Base-by-base conservation (phyloP, 768 basidiomycete species). In the Tricholoma hemisulphureum region DNA sequence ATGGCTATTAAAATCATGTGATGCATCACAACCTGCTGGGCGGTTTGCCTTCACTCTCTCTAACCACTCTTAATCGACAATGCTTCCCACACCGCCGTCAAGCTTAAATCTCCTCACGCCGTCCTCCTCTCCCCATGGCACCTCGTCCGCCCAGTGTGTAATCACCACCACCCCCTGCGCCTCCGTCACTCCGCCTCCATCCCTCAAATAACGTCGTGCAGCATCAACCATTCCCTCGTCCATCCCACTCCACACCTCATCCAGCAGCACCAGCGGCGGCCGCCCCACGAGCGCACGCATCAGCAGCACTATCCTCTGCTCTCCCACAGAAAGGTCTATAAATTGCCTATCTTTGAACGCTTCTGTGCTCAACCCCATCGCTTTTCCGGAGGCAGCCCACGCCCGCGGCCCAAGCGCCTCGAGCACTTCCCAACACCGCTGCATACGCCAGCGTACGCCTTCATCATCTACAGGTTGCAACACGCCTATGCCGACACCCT, bases 201-300 rank as follows among this genome's bases (percentile, higher is more conserved):
- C 78, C 18, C 87, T 76, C 43, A 99, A 67, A 65, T 92, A 91
- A 39, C 61, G 63, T 61, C 82, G 76, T 39, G 86, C 90, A 34
- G 82, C 81, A 16, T 70, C 70, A 28, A 95, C 84, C 85, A 93
- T 91, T 5, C 70, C 73, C 43, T 84, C 86, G 61, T 91, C 91
- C 92, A 98, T 95, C 23, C 95, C 95, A 21, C 90, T 87, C 84
- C 92, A 95, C 8, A 88, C 91, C 69, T 99, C 96, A 66, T 99
- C 96, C 37, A 98, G 73, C 9, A 98, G 76, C 6, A 98, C 77
- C 31, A 99, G 68, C 55, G 80, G 82, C 3, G 91, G 89, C 13
- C 78, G 74, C 13, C 83, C 83, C 8, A 95, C 93, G 31, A 97
- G 75, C 24, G 95, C 91, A 16, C 95, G 84, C 81, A 95, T 86